Evolutionary conservation across 148 eudicot species (phyloP).

Genomic region (Beta vulgaris): DNA sequence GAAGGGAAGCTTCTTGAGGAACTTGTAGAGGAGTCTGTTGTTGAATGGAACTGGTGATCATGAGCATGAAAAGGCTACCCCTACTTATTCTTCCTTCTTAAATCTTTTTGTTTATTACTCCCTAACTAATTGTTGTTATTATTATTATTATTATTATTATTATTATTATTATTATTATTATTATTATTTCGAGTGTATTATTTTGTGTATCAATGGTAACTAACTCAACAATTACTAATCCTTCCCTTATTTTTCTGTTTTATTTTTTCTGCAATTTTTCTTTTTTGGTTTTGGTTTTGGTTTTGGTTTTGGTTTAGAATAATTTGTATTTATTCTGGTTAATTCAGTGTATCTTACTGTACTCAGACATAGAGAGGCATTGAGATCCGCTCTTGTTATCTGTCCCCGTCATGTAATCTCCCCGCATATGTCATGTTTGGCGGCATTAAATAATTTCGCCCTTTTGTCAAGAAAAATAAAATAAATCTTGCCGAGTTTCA

Average conservation of each 20-base stretch:
- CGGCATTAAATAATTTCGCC: conserved; percentile 10
- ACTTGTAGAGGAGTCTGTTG: conserved; percentile 65
- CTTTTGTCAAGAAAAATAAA: too few species aligned
- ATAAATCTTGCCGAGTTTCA: too few species aligned
- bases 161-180: too few species aligned
- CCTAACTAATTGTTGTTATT: conserved; percentile 10
- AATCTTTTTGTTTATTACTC: background rate
- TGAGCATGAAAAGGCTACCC: background rate
- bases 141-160: too few species aligned
- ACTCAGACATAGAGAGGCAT: background rate
- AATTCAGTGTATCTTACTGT: background rate
- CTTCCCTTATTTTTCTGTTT: conserved; percentile 2
- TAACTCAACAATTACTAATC: conserved; percentile 16
- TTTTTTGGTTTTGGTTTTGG: too few species aligned
- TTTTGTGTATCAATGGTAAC: conserved; percentile 17
- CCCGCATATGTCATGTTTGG: conserved; percentile 16
- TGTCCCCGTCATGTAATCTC: background rate
- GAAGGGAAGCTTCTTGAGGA: conserved; percentile 72
- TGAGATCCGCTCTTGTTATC: conserved; percentile 4
- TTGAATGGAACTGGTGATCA: conserved; percentile 56
- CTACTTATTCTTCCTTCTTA: background rate
- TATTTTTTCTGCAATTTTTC: conserved; percentile 2
- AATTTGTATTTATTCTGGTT: conserved; percentile 9
- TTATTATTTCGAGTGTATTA: conserved; percentile 6
- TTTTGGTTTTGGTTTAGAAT: too few species aligned